Evolutionary conservation across 2,329 filamentous ascomycete genomes (phyloP).

Genomic region (Fusarium virguliforme): DNA sequence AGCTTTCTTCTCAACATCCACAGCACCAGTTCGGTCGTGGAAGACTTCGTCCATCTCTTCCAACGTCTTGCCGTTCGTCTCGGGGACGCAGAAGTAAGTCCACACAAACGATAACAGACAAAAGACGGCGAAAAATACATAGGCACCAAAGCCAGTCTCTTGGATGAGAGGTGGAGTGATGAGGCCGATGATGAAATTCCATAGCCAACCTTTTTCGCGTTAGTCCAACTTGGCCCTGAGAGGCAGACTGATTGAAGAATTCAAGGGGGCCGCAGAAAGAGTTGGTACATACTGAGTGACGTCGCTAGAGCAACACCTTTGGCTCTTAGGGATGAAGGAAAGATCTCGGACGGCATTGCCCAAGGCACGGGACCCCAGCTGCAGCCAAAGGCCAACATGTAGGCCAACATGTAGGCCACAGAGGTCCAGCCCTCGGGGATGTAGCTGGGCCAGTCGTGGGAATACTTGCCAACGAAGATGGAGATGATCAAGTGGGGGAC

Average conservation of each 20-base stretch:
- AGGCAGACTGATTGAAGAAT: background rate
- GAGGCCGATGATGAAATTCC: slow-evolving; percentile 70
- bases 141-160: slow-evolving; percentile 65
- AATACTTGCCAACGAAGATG: slow-evolving; percentile 48
- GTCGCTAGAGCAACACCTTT: slow-evolving; percentile 76
- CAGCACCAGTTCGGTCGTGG: slow-evolving; percentile 46
- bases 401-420: slow-evolving; percentile 60
- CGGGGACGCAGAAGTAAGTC: slow-evolving; percentile 69
- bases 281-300: slow-evolving; percentile 61
- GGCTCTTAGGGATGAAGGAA: slow-evolving; percentile 72
- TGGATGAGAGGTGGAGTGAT: slow-evolving; percentile 65
- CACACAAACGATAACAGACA: slow-evolving; percentile 70
- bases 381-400: slow-evolving; percentile 73
- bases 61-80: slow-evolving; percentile 69
- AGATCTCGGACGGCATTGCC: slow-evolving; percentile 71
- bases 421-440: slow-evolving; percentile 50
- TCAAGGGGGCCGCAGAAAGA: slow-evolving; percentile 49
- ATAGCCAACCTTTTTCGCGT: slow-evolving; percentile 71
- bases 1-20: slow-evolving; percentile 35
- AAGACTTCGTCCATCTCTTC: slow-evolving; percentile 68
- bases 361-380: slow-evolving; percentile 70
- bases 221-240: slow-evolving; percentile 60
- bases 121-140: slow-evolving; percentile 73
- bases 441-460: slow-evolving; percentile 46
- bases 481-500: slow-evolving; percentile 50